Base-by-base conservation (phyloP, 345 rosid genomes). In the Linum lewisii region DNA sequence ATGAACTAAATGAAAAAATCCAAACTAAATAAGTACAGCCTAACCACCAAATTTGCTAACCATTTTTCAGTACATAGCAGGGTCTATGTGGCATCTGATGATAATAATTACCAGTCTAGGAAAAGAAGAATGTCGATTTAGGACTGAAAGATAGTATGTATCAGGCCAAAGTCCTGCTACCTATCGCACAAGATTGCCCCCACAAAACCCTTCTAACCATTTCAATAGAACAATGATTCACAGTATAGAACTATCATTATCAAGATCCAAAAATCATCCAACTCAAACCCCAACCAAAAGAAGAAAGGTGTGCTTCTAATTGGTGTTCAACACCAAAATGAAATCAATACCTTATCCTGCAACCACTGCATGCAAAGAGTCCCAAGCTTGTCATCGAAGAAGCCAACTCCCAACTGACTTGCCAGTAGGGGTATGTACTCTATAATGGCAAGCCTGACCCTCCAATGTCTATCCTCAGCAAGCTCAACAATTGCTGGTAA, bases 341-440 rank as follows among this genome's bases (percentile, higher is more conserved):
- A 42, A 42, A 42, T 42, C 47, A 34, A 42, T 42, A 88, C 98
- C 98, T 91, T 91, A 76, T 92, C 98, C 64, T 92, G 82, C 74
- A 88, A 77, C 96, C 96, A 92, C 54, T 88, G 96, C 98, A 88
- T 92, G 79, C 98, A 92, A 64, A 92, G 90, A 62, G 90, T 73
- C 49, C 95, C 96, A 51, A 92, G 96, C 80, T 86, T 88, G 62
- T 92, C 90, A 34, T 92, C 88, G 59, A 92, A 92, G 71, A 92
- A 91, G 45, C 90, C 87, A 50, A 91, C 90, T 50, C 96, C 98
- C 76, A 91, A 68, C 71, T 91, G 95, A 66, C 98, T 91, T 7
- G 98, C 96, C 81, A 88, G 75, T 62, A 91, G 70, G 42, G 98
- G 98, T 72, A 88, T 91, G 67, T 91, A 91, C 71, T 91, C 98